Evolutionary conservation across 495 filamentous ascomycete species (phyloP), one percentile per base, ranked within the genome.

Genomic region (Podospora didyma): DNA sequence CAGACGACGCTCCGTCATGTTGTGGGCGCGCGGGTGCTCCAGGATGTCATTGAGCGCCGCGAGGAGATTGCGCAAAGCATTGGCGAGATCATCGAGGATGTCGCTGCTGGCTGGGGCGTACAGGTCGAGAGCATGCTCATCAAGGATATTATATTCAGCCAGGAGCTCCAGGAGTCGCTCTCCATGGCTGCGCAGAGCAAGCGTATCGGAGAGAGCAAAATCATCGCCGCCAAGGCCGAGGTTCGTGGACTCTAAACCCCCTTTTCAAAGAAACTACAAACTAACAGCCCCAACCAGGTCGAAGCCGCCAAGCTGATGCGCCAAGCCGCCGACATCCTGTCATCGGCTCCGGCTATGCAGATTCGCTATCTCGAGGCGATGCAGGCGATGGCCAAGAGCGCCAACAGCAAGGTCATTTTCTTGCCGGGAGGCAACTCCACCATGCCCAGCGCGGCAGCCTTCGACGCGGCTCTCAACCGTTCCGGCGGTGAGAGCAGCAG

Each of bases 141-240:
- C 82, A 99, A 99, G 75, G 94, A 99, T 73, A 96, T 99, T 70
- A 90, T 97, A 70, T 99, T 99, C 86, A 89, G 83, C 79, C 82
- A 87, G 66, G 94, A 97, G 57, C 84, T 99, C 28, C 94, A 99
- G 72, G 94, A 97, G 57, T 94, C 89, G n/a, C 82, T 99, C 54
- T 94, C 89, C 68, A 99, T 99, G 94, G 94, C 94, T n/a, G 94
- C 94, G n/a, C 92, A 98, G 80, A 87, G 84, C 76, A 97, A 97
- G 86, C 86, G 94, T 51, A 96, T 97, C 61, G 94, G 95, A 73
- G 94, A 98, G 76, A 89, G 86, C 75, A 98, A 98, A 81, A 92
- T 97, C 69, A 97, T 97, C 62, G 89, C 91, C 34, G 94, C 94
- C 53, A 89, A 93, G 63, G 94, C 94, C 35, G 94, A 99, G 75